Percentiles rank a stretch among this genome's conserved stretches.
These are phyloP conservation scores for Cladophialophora psammophila DNA, from an alignment of 2,329 filamentous ascomycete species.

Conservation along the genomic window DNA sequence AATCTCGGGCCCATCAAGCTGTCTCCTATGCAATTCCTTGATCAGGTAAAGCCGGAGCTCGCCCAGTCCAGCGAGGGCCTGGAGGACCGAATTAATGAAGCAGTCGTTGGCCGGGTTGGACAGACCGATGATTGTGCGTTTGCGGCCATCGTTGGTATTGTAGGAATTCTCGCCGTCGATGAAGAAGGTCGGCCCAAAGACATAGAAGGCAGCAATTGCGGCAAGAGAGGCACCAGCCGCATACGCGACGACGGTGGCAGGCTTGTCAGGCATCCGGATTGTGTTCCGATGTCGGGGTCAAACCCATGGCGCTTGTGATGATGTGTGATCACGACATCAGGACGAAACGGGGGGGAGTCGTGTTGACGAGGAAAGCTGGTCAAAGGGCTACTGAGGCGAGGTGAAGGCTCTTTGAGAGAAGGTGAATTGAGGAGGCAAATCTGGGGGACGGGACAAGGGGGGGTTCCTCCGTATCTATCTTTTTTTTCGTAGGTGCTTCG, in stretches of 20 bases:
- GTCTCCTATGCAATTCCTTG: conserved; percentile 83
- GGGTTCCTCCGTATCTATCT: conserved; percentile 2
- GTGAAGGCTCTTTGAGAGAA: not conserved
- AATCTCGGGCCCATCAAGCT: conserved; percentile 77
- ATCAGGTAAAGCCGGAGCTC: conserved; percentile 92
- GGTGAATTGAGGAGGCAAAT: conserved; percentile 18
- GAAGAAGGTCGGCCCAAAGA: conserved; percentile 96
- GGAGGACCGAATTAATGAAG: conserved; percentile 95
- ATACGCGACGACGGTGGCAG: conserved; percentile 85
- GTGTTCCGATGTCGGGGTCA: conserved; percentile 12
- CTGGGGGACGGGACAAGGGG: conserved; percentile 20
- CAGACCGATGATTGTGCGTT: conserved; percentile 87
- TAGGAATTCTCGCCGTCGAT: conserved; percentile 78
- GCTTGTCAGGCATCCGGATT: conserved; percentile 76
- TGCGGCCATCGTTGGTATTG: conserved; percentile 65
- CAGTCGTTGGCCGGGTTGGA: conserved; percentile 93
- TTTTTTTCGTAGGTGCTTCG: conserved; percentile 3
- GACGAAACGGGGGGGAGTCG: not conserved
- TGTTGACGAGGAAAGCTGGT: conserved; percentile 3
- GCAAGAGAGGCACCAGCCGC: conserved; percentile 94
- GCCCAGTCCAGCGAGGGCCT: conserved; percentile 87
- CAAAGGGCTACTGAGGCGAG: not conserved
- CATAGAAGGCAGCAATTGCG: conserved; percentile 92
- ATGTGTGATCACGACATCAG: conserved; percentile 25
- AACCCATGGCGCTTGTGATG: conserved; percentile 29